A percentile compares a stretch with the other conserved stretches of the same genome.
Conservation (phyloP, 1,284 basidiomycete genomes). For the Sutorius eximius region DNA sequence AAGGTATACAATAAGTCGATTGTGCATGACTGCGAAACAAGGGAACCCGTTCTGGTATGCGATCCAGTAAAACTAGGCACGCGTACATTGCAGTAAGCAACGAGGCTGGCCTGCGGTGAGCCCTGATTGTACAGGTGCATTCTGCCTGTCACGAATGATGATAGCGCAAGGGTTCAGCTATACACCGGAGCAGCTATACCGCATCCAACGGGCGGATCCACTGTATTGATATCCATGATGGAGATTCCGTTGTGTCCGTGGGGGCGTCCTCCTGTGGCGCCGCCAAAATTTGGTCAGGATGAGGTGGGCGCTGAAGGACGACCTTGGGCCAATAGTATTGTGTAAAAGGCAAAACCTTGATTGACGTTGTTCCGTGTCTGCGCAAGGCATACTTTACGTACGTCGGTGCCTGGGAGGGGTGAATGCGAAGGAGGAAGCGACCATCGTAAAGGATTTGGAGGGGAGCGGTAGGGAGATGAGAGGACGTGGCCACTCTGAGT, state of each 20-base stretch:
- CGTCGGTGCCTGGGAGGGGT: conserved; percentile 43
- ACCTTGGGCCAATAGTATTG: conserved; percentile 53
- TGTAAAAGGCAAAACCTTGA: conserved; percentile 39
- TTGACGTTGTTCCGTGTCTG: conserved; percentile 18
- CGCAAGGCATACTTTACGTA: conserved; percentile 16
- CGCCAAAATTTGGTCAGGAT: conserved; percentile 27
- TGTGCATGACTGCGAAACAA: neutral
- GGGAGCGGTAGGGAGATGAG: conserved; percentile 8
- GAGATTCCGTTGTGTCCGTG: conserved; percentile 13
- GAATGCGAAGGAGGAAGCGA: conserved; percentile 54
- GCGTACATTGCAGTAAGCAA: neutral
- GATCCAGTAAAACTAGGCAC: neutral
- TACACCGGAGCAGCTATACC: conserved; percentile 25
- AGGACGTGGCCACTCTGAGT: conserved; percentile 22
- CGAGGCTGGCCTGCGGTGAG: neutral
- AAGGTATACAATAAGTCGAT: neutral
- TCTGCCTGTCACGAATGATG: no score
- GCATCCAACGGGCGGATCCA: conserved; percentile 49
- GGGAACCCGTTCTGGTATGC: no score
- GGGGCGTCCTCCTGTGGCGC: conserved; percentile 6
- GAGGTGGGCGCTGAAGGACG: conserved; percentile 26
- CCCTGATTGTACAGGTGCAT: neutral
- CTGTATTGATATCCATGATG: conserved; percentile 47
- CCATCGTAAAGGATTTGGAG: conserved; percentile 57
- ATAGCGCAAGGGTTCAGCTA: neutral